Percentiles rank a stretch among this genome's conserved stretches.
Conservation (phyloP, 371 early-diverging fungal species). For the Catenaria anguillulae region DNA sequence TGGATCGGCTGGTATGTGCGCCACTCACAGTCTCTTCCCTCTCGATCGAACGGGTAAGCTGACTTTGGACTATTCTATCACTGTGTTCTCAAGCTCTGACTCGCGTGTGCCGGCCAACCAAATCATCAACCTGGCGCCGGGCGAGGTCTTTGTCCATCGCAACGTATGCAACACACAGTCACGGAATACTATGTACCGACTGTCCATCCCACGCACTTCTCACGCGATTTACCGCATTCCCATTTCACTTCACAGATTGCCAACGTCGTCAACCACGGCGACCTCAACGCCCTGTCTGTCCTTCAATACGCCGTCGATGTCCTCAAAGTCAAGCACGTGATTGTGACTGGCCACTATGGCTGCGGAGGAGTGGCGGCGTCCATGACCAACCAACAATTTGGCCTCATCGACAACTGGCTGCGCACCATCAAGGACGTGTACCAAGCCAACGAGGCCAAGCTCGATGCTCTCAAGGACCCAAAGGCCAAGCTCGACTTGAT, state of each 20-base stretch:
- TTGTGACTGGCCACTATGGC: constrained; percentile 58
- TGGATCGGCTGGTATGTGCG: constrained; percentile 55
- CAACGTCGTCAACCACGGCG: constrained; percentile 63
- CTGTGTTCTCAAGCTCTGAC: constrained; percentile 39
- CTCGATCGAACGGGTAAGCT: constrained; percentile 5
- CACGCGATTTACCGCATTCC: no score
- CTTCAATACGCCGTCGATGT: constrained; percentile 83
- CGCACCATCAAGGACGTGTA: constrained; percentile 61
- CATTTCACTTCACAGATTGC: constrained; percentile 38
- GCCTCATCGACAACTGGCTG: constrained; percentile 75
- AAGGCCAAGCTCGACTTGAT: constrained; percentile 17
- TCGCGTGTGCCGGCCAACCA: constrained; percentile 7
- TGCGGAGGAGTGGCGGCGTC: constrained; percentile 27
- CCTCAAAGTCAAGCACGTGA: constrained; percentile 77
- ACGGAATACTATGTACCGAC: no score
- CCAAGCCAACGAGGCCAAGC: constrained; percentile 28
- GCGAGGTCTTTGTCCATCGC: constrained; percentile 87
- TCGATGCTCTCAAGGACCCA: constrained; percentile 19
- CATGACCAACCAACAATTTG: constrained; percentile 35
- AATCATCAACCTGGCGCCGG: constrained; percentile 35
- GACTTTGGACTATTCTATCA: constrained; percentile 30
- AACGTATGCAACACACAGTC: constrained; percentile 29
- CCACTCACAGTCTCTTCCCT: constrained; percentile 58
- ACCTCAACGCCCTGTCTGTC: constrained; percentile 67
- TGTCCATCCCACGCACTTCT: no score